These are phyloP conservation scores for Marasmius tenuissimus DNA, from an alignment of 1,284 basidiomycete species.

Conservation along the genomic window DNA sequence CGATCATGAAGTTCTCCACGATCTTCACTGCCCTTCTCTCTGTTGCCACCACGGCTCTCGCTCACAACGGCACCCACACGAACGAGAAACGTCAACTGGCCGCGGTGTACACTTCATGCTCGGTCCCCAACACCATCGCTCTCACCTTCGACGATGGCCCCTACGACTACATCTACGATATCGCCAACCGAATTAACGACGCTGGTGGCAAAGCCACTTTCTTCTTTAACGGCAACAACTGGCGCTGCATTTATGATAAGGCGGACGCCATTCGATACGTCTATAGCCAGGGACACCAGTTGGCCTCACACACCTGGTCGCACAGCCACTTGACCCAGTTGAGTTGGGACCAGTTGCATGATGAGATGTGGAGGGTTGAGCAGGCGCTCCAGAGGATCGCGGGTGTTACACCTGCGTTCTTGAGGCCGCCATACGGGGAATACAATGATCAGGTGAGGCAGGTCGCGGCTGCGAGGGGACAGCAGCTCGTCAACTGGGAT, in stretches of 20 bases:
- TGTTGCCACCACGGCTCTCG: too few species aligned
- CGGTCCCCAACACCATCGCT: not conserved
- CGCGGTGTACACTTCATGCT: not conserved
- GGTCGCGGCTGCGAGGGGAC: conserved; percentile 28
- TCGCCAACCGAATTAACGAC: conserved; percentile 30
- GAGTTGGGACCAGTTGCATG: conserved; percentile 28
- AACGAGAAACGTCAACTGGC: conserved; percentile 2
- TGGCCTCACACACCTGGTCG: conserved; percentile 57
- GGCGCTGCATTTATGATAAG: conserved; percentile 48
- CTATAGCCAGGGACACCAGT: conserved; percentile 43
- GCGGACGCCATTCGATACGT: conserved; percentile 32
- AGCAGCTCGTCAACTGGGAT: conserved; percentile 1
- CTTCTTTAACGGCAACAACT: conserved; percentile 37
- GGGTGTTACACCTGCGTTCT: conserved; percentile 46
- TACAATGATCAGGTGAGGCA: conserved; percentile 51
- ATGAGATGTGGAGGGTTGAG: conserved; percentile 12
- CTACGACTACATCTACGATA: conserved; percentile 21
- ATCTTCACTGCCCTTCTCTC: too few species aligned
- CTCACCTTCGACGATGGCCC: conserved; percentile 6
- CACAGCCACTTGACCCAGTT: conserved; percentile 47
- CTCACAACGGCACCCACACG: not conserved
- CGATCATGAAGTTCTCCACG: too few species aligned
- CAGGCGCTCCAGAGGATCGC: conserved; percentile 50
- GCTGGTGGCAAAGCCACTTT: conserved; percentile 41
- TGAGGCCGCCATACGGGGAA: conserved; percentile 48